phyloP scores from a whole-genome alignment of 352 stramenopile species.

The Phytophthora multivora region DNA sequence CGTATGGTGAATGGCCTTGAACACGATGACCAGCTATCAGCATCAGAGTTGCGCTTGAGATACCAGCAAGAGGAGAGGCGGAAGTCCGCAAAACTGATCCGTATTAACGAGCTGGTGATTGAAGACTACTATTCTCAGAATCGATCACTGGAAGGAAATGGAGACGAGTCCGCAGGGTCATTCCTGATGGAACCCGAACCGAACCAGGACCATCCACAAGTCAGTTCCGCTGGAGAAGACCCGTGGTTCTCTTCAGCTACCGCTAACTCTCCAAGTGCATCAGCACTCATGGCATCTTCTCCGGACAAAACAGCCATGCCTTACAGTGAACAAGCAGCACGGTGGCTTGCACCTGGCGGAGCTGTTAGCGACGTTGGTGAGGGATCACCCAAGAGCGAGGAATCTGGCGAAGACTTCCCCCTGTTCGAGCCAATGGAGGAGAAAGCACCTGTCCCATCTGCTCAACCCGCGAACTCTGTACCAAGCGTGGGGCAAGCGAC shows the following conservation, averaged over 20 bases:
- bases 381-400: slow-evolving; percentile 15
- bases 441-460: slow-evolving; percentile 20
- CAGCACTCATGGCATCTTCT: slow-evolving; percentile 42
- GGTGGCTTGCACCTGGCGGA: slow-evolving; percentile 54
- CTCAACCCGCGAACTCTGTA: not conserved
- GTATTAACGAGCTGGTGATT: slow-evolving; percentile 87
- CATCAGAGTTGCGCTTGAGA: slow-evolving; percentile 54
- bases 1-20: slow-evolving; percentile 49
- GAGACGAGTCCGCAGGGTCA: slow-evolving; percentile 39
- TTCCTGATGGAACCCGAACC: slow-evolving; percentile 65
- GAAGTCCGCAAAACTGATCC: slow-evolving; percentile 41
- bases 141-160: slow-evolving; percentile 14
- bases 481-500: slow-evolving; percentile 5
- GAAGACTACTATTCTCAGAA: slow-evolving; percentile 82
- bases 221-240: slow-evolving; percentile 23
- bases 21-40: slow-evolving; percentile 63
- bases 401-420: slow-evolving; percentile 19
- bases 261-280: slow-evolving; percentile 22
- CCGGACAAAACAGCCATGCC: slow-evolving; percentile 47
- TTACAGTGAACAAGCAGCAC: slow-evolving; percentile 61
- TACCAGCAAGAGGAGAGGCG: slow-evolving; percentile 54
- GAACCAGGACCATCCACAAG: slow-evolving; percentile 1
- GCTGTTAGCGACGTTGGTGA: slow-evolving; percentile 11
- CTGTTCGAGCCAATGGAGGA: slow-evolving; percentile 62
- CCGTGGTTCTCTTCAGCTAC: slow-evolving; percentile 68